Evolutionary conservation across 345 rosid species (phyloP), one percentile per base, ranked within the genome.

Genomic region (Eucalyptus marginata): DNA sequence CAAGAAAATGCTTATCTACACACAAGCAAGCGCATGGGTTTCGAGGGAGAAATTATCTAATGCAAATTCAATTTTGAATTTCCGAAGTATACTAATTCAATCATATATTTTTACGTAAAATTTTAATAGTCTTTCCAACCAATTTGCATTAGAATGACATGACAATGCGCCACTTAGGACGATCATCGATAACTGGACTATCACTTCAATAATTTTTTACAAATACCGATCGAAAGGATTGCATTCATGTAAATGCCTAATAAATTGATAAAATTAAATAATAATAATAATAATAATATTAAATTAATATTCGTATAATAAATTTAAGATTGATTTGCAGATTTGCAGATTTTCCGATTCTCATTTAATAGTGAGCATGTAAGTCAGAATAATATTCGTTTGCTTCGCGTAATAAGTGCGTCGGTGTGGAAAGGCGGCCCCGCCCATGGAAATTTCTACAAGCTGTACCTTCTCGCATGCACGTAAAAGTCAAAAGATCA

Each of bases 101-200:
- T 62, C 1, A 13, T 29, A 62, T 27, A 62, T 27, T 12, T 62
- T 62, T 27, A 15, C 7, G 0, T 0, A 13, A 27, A 62, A 29
- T 29, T 62, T 25, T 13, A 29, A 13, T 62, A 59, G 0, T 62
- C 68, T 13, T 62, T 27, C 0, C 16, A 1, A 13, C 0, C 0
- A 62, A 62, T 62, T 62, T 12, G 0, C 33, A 62, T 62, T 29
- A 4, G 1, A 62, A 62, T 62, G 0, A 62, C 8, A 3, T 13
- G 6, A 13, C 31, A 59, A 0, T 59, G 0, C 2, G 1, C 31
- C 1, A 29, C 3, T 29, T 12, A 27, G 7, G 4, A 13, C 4
- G 0, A 4, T 29, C 15, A 27, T 12, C 10, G 1, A 27, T 27
- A 2, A 59, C 0, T 3, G 1, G 7, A 5, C 15, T 6, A 1